phyloP scores from a whole-genome alignment of 345 rosid species.

The Euphorbia lathyris region DNA sequence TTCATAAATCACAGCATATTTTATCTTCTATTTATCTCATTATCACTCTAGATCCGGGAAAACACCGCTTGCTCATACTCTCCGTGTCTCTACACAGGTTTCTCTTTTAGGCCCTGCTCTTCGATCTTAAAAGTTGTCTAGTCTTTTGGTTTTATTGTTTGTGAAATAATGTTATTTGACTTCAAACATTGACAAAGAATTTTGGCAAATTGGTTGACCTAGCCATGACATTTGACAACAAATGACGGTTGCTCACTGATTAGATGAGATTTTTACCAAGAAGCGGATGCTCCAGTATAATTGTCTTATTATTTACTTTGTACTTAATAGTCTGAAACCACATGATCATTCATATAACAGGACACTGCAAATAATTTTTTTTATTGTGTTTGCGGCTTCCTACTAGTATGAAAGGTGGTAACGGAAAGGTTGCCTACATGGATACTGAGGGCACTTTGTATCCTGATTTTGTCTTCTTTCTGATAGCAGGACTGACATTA shows the following conservation, averaged over 20 bases:
- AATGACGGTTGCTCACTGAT: not conserved
- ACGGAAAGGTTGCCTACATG: constrained; percentile 89
- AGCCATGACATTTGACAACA: not conserved
- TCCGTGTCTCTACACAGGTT: constrained; percentile 86
- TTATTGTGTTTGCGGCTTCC: constrained; percentile 57
- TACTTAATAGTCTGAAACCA: too few relatives aligned
- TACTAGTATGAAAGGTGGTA: constrained; percentile 79
- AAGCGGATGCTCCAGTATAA: not conserved
- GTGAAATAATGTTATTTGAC: not conserved
- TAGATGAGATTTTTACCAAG: not conserved
- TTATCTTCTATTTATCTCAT: not conserved
- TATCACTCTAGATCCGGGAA: constrained; percentile 69
- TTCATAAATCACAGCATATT: not conserved
- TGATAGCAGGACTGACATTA: constrained; percentile 1
- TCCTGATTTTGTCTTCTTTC: constrained; percentile 29
- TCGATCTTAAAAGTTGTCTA: not conserved
- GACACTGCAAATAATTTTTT: constrained; percentile 1
- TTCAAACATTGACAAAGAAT: not conserved
- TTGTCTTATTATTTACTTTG: not conserved
- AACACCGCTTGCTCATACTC: constrained; percentile 86
- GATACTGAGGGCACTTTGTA: constrained; percentile 94
- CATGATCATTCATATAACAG: not conserved
- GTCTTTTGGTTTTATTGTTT: not conserved
- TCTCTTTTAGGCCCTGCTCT: constrained; percentile 18
- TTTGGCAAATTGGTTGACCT: not conserved